Evolutionary conservation across 1,139 yeast genomes (phyloP).

Genomic region (Taphrina pruni): DNA sequence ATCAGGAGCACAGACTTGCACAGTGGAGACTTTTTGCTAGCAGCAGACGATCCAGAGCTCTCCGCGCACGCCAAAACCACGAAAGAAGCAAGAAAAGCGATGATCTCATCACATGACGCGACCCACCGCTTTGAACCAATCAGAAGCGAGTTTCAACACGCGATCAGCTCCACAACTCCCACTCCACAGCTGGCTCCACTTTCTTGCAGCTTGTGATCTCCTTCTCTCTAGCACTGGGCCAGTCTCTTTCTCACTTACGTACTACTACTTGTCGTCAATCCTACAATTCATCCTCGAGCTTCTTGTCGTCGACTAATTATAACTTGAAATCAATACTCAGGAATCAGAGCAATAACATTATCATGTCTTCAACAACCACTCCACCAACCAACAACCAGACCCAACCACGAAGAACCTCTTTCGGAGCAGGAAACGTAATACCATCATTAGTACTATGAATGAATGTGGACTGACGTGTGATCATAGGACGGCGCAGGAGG

Average conservation of each 20-base stretch:
- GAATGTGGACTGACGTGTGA: not conserved
- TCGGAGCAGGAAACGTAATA: slow-evolving; percentile 37
- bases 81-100: not conserved
- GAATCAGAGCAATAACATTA: not conserved
- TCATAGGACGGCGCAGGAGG: slow-evolving; percentile 35
- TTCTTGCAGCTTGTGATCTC: too few species aligned
- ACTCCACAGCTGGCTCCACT: not conserved
- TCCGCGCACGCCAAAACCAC: too few species aligned
- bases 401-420: slow-evolving; percentile 27
- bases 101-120: slow-evolving; percentile 16
- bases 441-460: too few species aligned
- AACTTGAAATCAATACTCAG: not conserved
- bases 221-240: too few species aligned
- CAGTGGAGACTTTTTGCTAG: not conserved
- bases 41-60: not conserved
- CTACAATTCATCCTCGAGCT: not conserved
- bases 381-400: slow-evolving; percentile 6
- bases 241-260: not conserved
- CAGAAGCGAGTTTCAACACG: not conserved
- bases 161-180: too few species aligned
- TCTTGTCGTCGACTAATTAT: too few species aligned
- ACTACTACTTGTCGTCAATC: not conserved
- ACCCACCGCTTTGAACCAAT: slow-evolving; percentile 8
- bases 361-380: not conserved
- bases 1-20: not conserved